These are phyloP conservation scores for Coprinopsis cinerea DNA, from an alignment of 768 basidiomycete species.

Conservation along the genomic window DNA sequence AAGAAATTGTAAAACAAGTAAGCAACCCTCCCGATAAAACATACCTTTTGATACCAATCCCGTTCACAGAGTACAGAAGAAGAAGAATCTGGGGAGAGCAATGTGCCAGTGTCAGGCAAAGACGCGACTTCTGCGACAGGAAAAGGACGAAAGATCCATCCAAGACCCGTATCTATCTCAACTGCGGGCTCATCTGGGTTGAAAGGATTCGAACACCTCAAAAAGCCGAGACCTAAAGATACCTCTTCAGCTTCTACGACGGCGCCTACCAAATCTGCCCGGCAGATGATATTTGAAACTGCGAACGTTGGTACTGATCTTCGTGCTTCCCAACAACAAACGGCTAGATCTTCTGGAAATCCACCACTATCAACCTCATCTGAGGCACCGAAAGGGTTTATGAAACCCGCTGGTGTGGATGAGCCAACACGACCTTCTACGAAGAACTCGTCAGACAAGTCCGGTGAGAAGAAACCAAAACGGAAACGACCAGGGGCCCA, in stretches of 20 bases:
- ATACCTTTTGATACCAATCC: neutral
- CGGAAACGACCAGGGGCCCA: neutral
- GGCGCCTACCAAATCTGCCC: slow-evolving; percentile 34
- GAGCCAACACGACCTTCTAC: slow-evolving; percentile 26
- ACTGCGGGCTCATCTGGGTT: slow-evolving; percentile 20
- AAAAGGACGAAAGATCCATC: slow-evolving; percentile 17
- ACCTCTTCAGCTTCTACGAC: slow-evolving; percentile 15
- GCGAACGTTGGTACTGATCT: slow-evolving; percentile 46
- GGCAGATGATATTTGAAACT: slow-evolving; percentile 40
- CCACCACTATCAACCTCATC: slow-evolving; percentile 1
- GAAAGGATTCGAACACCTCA: slow-evolving; percentile 15
- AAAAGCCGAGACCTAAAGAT: slow-evolving; percentile 2
- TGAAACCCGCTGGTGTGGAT: slow-evolving; percentile 56
- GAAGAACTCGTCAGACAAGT: slow-evolving; percentile 20
- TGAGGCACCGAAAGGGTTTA: slow-evolving; percentile 26
- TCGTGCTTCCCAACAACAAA: slow-evolving; percentile 21
- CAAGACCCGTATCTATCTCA: slow-evolving; percentile 23
- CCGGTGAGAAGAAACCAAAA: slow-evolving; percentile 7
- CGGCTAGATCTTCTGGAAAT: slow-evolving; percentile 1
- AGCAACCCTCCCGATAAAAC: slow-evolving; percentile 4
- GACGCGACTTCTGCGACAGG: slow-evolving; percentile 12
- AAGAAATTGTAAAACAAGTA: slow-evolving; percentile 24
- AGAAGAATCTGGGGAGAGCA: neutral
- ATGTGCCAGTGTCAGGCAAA: neutral
- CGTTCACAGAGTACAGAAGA: neutral